Conservation (phyloP, 176 grass and related monocot genomes). For the Avena eriantha region DNA sequence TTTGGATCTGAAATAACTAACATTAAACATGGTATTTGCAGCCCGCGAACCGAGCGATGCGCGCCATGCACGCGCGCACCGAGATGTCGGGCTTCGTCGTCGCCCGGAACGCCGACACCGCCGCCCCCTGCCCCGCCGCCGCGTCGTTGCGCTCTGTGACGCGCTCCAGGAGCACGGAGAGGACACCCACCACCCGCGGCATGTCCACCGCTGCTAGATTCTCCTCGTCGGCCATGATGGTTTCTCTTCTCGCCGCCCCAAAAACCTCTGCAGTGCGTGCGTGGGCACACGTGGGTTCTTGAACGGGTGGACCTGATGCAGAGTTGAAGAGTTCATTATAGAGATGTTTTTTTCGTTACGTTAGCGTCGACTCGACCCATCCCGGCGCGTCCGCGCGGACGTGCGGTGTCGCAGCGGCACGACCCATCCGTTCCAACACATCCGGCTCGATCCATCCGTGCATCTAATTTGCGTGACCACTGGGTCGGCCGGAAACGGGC, state of each 20-base stretch:
- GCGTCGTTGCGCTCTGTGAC: slow-evolving; percentile 64
- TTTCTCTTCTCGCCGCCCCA: neutral
- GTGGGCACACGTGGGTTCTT: neutral
- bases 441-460: no score
- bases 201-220: slow-evolving; percentile 27
- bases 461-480: no score
- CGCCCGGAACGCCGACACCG: slow-evolving; percentile 54
- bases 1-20: no score
- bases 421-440: no score
- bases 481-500: no score
- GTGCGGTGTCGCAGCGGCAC: no score
- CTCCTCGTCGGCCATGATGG: slow-evolving; percentile 30
- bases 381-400: no score
- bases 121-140: neutral
- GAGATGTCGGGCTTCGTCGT: slow-evolving; percentile 52
- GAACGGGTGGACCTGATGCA: slow-evolving; percentile 20
- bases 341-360: no score
- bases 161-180: slow-evolving; percentile 60
- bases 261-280: neutral
- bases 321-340: slow-evolving; percentile 33
- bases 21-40: slow-evolving; percentile 49
- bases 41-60: slow-evolving; percentile 56
- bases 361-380: no score
- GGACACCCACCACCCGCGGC: slow-evolving; percentile 57
- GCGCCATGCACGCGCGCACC: slow-evolving; percentile 63